Percentiles rank a stretch among this genome's conserved stretches.
Evolutionary conservation across 2,329 filamentous ascomycete species (phyloP).

Genomic region (Cercospora sp.): DNA sequence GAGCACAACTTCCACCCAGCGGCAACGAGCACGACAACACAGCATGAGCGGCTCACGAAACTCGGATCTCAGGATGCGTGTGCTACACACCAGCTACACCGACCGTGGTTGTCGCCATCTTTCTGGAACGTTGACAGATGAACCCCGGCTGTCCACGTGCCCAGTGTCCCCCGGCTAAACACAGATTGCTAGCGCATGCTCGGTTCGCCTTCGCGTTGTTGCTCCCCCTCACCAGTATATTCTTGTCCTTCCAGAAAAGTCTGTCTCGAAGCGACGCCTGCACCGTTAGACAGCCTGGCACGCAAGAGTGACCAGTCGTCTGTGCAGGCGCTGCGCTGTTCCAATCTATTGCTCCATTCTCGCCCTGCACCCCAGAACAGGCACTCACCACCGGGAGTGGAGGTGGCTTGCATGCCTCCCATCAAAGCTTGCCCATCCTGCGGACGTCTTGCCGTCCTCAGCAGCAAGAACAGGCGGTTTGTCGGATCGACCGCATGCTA

Average conservation of each 20-base stretch:
- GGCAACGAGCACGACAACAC: not conserved
- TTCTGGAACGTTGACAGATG: conserved; percentile 13
- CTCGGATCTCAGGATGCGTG: not conserved
- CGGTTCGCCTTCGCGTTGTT: not conserved
- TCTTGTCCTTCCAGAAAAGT: conserved; percentile 21
- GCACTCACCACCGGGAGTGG: conserved; percentile 4
- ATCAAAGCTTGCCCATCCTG: conserved; percentile 7
- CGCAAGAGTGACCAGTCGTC: not conserved
- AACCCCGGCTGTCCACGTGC: conserved; percentile 7
- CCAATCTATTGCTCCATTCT: conserved; percentile 5
- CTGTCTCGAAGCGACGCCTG: conserved; percentile 15
- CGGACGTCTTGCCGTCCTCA: conserved; percentile 12
- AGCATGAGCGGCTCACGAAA: not conserved
- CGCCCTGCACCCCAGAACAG: conserved; percentile 1
- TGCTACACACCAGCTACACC: not conserved
- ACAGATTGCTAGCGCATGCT: conserved; percentile 5
- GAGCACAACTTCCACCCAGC: not conserved
- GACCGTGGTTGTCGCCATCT: conserved; percentile 12
- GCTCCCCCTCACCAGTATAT: conserved; percentile 2
- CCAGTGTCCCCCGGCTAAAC: conserved; percentile 6
- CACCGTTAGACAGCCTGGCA: conserved; percentile 8
- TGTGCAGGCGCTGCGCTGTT: conserved; percentile 5
- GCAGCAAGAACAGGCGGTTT: not conserved
- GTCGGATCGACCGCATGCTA: conserved; percentile 2
- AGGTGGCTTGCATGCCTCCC: conserved; percentile 5